Evolutionary conservation across 228 moss, liverwort and hornwort species (phyloP), one percentile per base, ranked within the genome.

Genomic region (Sphagnum magellanicum): DNA sequence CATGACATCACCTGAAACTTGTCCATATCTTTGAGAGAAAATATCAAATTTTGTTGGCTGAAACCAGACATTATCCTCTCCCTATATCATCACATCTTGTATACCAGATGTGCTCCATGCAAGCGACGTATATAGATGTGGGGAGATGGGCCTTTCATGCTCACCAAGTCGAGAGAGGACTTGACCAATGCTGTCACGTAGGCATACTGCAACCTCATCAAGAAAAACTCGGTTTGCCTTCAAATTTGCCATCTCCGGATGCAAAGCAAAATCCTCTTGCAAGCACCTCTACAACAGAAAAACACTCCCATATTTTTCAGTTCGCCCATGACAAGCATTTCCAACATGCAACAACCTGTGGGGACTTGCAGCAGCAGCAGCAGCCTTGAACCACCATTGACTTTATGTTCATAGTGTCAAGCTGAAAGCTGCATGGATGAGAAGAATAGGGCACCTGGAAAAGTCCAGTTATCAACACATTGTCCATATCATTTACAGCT

Each of bases 191-290:
- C 80, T 81, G 60, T 88, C 84, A 67, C 87, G 86, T 58, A 91
- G 61, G 72, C 83, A 88, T 51, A 77, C 67, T 63, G 80, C 76
- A 67, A 97, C 79, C 79, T 93, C 87, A 63, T 93, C 91, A 52
- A 97, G 85, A 75, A 88, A 91, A 10, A 69, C 61, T 67, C 77
- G 87, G 75, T 93, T 97, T 48, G 58, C 67, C 74, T 87, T 97
- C 79, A 93, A 74, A 68, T 87, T 88, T 77, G 81, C 77, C 88
- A 93, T 83, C 77, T 88, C 84, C 75, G 83, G 46, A 72, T 91
- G 82, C 73, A 83, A 89, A 74, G 80, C 84, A 70, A 93, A 87
- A 73, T 97, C 97, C 74, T 93, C 93, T 82, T 93, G 91, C 72
- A 93, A 70, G 76, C 89, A 93, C 77, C 85, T 97, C 96, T 95